phyloP scores from a whole-genome alignment of 148 eudicot genomes.

The Rhododendron ferrugineum region DNA sequence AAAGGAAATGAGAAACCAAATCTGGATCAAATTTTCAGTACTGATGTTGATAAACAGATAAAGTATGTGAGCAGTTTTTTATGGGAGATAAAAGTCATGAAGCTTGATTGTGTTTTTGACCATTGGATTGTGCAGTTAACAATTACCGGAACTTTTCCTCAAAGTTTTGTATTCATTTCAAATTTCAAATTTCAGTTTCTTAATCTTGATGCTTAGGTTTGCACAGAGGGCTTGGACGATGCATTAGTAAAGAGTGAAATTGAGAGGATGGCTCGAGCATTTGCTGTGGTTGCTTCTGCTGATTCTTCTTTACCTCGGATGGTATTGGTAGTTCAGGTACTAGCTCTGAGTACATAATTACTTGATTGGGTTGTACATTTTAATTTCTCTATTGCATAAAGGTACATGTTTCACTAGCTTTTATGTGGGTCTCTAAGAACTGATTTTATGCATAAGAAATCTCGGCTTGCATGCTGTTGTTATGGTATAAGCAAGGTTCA shows the following conservation, averaged over 20 bases:
- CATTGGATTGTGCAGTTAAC: neutral
- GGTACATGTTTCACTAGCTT: neutral
- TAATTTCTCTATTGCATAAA: neutral
- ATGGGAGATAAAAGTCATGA: neutral
- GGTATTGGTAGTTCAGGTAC: constrained; percentile 74
- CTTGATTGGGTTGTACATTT: neutral
- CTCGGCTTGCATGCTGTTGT: neutral
- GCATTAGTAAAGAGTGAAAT: constrained; percentile 47
- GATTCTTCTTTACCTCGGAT: constrained; percentile 64
- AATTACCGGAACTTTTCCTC: neutral
- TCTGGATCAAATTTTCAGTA: neutral
- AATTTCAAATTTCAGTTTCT: neutral
- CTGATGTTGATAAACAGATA: neutral
- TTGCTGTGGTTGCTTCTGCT: constrained; percentile 46
- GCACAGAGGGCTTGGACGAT: constrained; percentile 52
- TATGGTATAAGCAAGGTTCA: neutral
- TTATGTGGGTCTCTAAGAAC: neutral
- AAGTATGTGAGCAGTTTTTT: neutral
- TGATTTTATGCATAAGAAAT: neutral
- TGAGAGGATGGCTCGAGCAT: constrained; percentile 53
- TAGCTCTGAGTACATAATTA: neutral
- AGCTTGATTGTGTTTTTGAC: neutral
- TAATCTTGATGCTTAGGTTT: constrained; percentile 44
- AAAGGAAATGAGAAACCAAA: neutral
- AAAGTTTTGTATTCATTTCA: constrained; percentile 6